A percentile compares a stretch with the other conserved stretches of the same genome.
phyloP scores from a whole-genome alignment of 2,329 filamentous ascomycete species.

The Aspergillus sp. region DNA sequence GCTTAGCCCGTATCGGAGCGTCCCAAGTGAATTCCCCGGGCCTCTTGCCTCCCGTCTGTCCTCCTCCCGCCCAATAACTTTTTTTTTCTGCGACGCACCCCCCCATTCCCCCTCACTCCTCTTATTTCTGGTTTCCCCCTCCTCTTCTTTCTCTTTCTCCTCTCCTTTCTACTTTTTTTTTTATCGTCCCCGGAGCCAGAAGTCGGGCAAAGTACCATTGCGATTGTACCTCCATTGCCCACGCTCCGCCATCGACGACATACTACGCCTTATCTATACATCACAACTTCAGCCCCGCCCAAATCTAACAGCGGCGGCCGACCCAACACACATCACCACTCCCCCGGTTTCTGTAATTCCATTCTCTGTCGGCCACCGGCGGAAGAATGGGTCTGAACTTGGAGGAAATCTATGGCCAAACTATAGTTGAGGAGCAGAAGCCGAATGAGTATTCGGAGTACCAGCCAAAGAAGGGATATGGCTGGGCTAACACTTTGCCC shows the following conservation, averaged over 20 bases:
- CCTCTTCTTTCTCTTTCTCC: conserved; percentile 16
- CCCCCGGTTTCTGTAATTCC: conserved; percentile 24
- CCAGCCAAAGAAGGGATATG: conserved; percentile 65
- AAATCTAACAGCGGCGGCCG: conserved; percentile 21
- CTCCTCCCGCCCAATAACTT: conserved; percentile 19
- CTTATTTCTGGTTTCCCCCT: conserved; percentile 10
- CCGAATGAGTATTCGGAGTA: conserved; percentile 53
- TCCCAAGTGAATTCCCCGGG: conserved; percentile 23
- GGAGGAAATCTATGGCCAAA: conserved; percentile 50
- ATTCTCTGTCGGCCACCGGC: conserved; percentile 44
- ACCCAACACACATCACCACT: conserved; percentile 13
- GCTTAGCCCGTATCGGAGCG: conserved; percentile 22
- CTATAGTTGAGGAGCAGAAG: conserved; percentile 45
- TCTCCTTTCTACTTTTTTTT: conserved; percentile 12
- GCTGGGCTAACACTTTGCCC: conserved; percentile 93
- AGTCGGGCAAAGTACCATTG: conserved; percentile 20
- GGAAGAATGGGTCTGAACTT: conserved; percentile 53
- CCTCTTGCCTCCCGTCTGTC: conserved; percentile 18
- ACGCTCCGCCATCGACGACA: conserved; percentile 30
- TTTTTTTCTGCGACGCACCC: conserved; percentile 13
- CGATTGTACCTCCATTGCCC: conserved; percentile 17
- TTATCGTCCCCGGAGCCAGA: conserved; percentile 16
- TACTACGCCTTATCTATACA: conserved; percentile 16
- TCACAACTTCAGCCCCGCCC: conserved; percentile 18
- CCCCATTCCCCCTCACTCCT: neutral